Base-by-base conservation (phyloP, 2,329 filamentous ascomycete genomes). In the Xylariaceae sp. region DNA sequence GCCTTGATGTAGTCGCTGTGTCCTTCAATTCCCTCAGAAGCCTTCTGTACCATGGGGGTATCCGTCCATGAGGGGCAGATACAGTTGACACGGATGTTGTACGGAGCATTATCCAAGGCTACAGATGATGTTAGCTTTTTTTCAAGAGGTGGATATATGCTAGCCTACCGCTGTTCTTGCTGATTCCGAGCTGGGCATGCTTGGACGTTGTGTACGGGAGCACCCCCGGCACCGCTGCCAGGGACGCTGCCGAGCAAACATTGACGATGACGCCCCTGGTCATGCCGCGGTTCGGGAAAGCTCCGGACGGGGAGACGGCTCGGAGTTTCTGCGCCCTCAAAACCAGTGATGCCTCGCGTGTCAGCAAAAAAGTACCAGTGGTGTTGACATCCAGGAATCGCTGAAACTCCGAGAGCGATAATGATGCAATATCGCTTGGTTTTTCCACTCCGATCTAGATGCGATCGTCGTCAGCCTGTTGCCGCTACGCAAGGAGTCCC, bases 181-280 rank as follows among this genome's bases (percentile, higher is more conserved):
- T 54, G 10, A 65, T 10, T 0, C 61, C 62, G 0, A 63, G 30
- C 2, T 61, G 57, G 10, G 60, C 61, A 37, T 60, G 57, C 37
- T 65, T 65, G 1, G 63, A 60, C 1, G 60, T 47, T 9, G 55
- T 55, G 37, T 62, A 65, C 16, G 45, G 53, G 2, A 55, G 16
- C 39, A 49, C 13, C 12, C 32, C 1, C 4, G 55, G 49, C 5
- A 13, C 9, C 1, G 50, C 19, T 1, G 39, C 30, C 10, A 43
- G 40, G 0, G 61, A 62, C 30, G 50, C 15, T 2, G 51, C 26
- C 0, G 61, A 65, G 6, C 47, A 58, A 1, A 64, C 9, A 26
- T 49, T 58, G 19, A 64, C 61, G 16, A 63, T 58, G 2, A 39
- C 15, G 0, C 63, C 62, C 2, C 63, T 49, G 0, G 44, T 56